Conservation (phyloP, 805 yeast species). For the Yarrowia sp. region DNA sequence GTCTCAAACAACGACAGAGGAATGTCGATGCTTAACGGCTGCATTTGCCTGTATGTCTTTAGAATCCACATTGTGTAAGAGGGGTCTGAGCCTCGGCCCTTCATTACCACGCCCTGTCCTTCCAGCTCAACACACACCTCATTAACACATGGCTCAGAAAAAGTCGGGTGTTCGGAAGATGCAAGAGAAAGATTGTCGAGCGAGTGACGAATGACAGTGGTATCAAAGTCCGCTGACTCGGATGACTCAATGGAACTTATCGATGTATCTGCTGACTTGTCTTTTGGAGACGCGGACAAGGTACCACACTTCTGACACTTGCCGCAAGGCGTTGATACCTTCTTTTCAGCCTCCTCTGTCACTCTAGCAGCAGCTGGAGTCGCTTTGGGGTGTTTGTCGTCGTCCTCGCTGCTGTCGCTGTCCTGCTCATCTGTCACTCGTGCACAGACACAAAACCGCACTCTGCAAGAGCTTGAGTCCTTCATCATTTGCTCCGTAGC, state of each 20-base stretch:
- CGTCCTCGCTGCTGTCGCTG: constrained; percentile 20
- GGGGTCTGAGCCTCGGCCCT: constrained; percentile 57
- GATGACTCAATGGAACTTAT: neutral
- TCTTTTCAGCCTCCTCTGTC: neutral
- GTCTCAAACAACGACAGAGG: constrained; percentile 68
- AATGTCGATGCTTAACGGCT: constrained; percentile 59
- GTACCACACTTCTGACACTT: constrained; percentile 1
- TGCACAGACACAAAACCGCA: constrained; percentile 52
- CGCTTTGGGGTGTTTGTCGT: neutral
- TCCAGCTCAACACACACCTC: constrained; percentile 55
- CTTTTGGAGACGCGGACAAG: neutral
- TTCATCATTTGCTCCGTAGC: constrained; percentile 67
- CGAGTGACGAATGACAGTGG: constrained; percentile 15
- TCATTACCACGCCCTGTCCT: constrained; percentile 89
- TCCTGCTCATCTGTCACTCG: neutral
- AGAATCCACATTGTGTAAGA: constrained; percentile 92
- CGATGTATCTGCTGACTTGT: constrained; percentile 3
- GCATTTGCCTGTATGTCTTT: constrained; percentile 66
- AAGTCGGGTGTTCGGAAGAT: constrained; percentile 4
- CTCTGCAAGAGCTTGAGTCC: constrained; percentile 75
- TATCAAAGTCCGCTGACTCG: neutral
- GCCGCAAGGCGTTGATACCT: neutral
- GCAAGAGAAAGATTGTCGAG: neutral
- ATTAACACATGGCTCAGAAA: constrained; percentile 34
- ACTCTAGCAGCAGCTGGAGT: neutral